Percentiles rank a stretch among this genome's conserved stretches.
phyloP scores from a whole-genome alignment of 2,329 filamentous ascomycete genomes.

The Pleoardoris graminearum region DNA sequence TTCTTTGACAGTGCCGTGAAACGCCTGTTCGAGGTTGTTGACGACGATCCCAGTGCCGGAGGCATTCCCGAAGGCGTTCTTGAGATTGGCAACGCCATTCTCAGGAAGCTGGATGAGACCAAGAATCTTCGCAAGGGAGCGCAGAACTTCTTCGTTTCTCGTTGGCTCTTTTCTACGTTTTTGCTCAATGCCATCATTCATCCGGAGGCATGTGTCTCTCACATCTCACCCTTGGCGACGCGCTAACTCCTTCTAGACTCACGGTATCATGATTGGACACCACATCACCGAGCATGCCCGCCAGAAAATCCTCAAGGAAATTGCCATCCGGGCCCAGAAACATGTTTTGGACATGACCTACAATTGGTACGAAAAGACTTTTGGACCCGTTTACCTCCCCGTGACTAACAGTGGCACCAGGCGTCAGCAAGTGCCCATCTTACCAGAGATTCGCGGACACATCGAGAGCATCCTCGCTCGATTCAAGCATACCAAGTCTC shows the following conservation, averaged over 20 bases:
- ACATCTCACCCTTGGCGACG: constrained; percentile 7
- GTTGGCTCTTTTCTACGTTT: constrained; percentile 91
- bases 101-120: constrained; percentile 71
- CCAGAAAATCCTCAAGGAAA: constrained; percentile 72
- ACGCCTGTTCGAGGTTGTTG: constrained; percentile 81
- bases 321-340: constrained; percentile 78
- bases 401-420: constrained; percentile 39
- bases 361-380: constrained; percentile 60
- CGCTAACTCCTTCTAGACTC: constrained; percentile 53
- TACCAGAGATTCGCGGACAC: constrained; percentile 65
- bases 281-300: constrained; percentile 90
- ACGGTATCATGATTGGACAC: constrained; percentile 76
- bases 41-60: constrained; percentile 74
- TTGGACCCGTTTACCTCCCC: constrained; percentile 17
- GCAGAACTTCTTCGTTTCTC: constrained; percentile 80
- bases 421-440: constrained; percentile 65
- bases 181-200: constrained; percentile 81
- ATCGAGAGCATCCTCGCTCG: constrained; percentile 72
- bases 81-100: constrained; percentile 80
- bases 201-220: constrained; percentile 68
- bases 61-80: constrained; percentile 85
- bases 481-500: constrained; percentile 56
- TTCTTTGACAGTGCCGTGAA: constrained; percentile 85
- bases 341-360: constrained; percentile 76
- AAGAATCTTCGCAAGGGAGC: constrained; percentile 71